Conservation (phyloP, 2,329 filamentous ascomycete species). For the Pestalotiopsis sp. region DNA sequence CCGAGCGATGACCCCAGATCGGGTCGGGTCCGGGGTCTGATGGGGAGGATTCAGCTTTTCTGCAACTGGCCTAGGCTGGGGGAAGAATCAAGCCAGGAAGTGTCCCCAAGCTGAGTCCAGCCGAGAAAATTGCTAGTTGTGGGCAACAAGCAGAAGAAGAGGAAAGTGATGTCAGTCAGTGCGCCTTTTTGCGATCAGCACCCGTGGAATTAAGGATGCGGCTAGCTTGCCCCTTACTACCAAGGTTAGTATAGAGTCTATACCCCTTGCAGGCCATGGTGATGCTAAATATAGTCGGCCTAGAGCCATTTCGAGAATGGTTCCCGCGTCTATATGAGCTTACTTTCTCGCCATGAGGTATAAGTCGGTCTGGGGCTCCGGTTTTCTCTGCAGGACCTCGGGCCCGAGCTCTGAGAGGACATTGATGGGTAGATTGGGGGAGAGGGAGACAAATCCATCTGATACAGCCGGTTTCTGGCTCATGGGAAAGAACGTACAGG, state of each 20-base stretch:
- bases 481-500: too few species aligned
- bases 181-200: background rate
- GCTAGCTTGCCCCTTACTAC: background rate
- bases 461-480: too few species aligned
- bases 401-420: too few species aligned
- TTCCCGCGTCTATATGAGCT: too few species aligned
- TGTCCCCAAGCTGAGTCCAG: background rate
- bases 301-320: background rate
- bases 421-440: too few species aligned
- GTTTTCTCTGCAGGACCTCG: background rate
- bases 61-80: background rate
- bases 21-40: background rate
- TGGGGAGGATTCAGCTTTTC: background rate
- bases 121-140: background rate
- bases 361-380: background rate
- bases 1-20: background rate
- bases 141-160: background rate
- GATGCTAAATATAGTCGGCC: constrained; percentile 4
- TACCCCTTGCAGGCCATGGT: background rate
- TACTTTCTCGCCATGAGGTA: background rate
- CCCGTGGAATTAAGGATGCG: constrained; percentile 2
- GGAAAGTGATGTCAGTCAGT: constrained; percentile 1
- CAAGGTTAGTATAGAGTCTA: too few species aligned
- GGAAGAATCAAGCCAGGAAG: background rate
- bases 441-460: too few species aligned